These are phyloP conservation scores for Cocos nucifera DNA, from an alignment of 176 grass and related monocot genomes.

Conservation along the genomic window DNA sequence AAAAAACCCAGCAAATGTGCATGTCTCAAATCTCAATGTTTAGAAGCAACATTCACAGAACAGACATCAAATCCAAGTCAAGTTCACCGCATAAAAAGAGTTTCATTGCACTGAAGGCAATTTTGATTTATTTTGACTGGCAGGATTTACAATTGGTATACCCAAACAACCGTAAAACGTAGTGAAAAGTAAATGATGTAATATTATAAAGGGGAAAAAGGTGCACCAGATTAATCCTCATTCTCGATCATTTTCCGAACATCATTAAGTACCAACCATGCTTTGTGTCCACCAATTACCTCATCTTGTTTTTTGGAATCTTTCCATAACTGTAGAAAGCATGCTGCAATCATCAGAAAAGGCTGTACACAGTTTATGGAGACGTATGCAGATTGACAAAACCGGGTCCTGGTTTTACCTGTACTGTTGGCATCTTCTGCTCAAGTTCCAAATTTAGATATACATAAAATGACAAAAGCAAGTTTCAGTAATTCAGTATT, in stretches of 20 bases:
- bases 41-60: too few species aligned
- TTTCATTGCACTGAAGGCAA: too few species aligned
- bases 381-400: constrained; percentile 4
- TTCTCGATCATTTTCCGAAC: constrained; percentile 72
- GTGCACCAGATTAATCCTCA: constrained; percentile 36
- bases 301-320: constrained; percentile 45
- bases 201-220: neutral
- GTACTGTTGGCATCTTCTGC: constrained; percentile 97
- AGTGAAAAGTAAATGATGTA: too few species aligned
- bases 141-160: too few species aligned
- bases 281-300: constrained; percentile 66
- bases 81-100: too few species aligned
- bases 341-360: constrained; percentile 26
- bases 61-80: too few species aligned
- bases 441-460: constrained; percentile 17
- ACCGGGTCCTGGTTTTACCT: constrained; percentile 47
- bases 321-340: constrained; percentile 59
- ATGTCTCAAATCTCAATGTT: too few species aligned
- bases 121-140: too few species aligned
- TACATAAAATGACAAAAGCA: constrained; percentile 23
- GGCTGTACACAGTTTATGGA: neutral
- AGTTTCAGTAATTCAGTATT: constrained; percentile 25
- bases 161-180: too few species aligned
- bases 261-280: constrained; percentile 76
- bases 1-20: too few species aligned